Percentiles rank a stretch among this genome's conserved stretches.
Evolutionary conservation across 805 yeast species (phyloP).

Genomic region (Candida morakotiae): DNA sequence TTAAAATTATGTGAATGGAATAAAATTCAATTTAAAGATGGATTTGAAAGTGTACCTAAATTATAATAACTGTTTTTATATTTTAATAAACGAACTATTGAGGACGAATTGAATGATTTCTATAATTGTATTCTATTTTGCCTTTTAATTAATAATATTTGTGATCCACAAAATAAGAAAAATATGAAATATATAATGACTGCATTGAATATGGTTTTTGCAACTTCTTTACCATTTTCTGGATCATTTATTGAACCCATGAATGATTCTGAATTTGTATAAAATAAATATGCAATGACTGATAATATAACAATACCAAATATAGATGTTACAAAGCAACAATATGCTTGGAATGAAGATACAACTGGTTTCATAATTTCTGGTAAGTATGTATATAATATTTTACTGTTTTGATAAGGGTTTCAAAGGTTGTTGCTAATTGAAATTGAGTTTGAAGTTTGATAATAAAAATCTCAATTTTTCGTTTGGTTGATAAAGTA

Average conservation of each 20-base stretch:
- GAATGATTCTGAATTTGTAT: conserved; percentile 81
- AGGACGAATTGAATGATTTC: not conserved
- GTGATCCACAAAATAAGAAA: conserved; percentile 88
- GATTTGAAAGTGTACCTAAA: not conserved
- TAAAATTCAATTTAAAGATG: not conserved
- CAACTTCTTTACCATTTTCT: conserved; percentile 89
- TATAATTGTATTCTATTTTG: conserved; percentile 56
- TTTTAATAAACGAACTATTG: too few species aligned
- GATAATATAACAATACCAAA: conserved; percentile 87
- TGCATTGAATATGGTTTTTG: conserved; percentile 85
- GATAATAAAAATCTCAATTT: too few species aligned
- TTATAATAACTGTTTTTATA: not conserved
- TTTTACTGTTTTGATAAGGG: too few species aligned
- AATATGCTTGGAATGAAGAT: conserved; percentile 82
- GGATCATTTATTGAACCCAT: conserved; percentile 92
- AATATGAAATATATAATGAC: conserved; percentile 76
- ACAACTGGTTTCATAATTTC: conserved; percentile 43
- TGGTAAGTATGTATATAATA: too few species aligned
- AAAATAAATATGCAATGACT: conserved; percentile 78
- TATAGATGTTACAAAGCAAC: conserved; percentile 88
- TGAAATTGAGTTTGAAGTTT: too few species aligned
- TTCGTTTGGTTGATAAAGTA: too few species aligned
- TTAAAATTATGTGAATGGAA: conserved; percentile 66
- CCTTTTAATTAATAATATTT: conserved; percentile 60
- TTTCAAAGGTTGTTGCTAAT: too few species aligned